Conservation (phyloP, 2,329 filamentous ascomycete genomes). For the Pyrenophora graminea region DNA sequence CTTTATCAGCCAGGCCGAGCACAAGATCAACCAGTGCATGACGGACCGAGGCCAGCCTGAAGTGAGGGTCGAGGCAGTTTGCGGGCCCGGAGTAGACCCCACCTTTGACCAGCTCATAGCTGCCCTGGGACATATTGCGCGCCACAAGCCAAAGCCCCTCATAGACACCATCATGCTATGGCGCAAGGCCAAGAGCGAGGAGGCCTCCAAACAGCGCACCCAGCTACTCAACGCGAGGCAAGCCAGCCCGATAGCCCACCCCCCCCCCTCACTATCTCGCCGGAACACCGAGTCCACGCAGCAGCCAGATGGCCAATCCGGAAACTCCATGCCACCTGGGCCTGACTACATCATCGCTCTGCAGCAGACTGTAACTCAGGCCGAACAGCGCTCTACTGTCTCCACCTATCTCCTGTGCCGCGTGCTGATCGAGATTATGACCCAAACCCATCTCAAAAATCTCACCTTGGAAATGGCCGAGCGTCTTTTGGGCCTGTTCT, state of each 20-base stretch:
- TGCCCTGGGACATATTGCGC: conserved; percentile 90
- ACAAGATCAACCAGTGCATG: conserved; percentile 89
- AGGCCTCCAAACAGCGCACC: conserved; percentile 57
- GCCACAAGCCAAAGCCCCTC: conserved; percentile 88
- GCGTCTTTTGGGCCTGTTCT: conserved; percentile 92
- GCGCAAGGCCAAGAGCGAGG: conserved; percentile 94
- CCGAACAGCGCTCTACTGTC: conserved; percentile 87
- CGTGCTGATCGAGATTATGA: conserved; percentile 90
- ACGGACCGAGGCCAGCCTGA: conserved; percentile 78
- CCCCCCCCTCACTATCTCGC: conserved; percentile 35
- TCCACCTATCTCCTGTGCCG: conserved; percentile 96
- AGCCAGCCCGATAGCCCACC: conserved; percentile 29
- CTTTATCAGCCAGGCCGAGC: conserved; percentile 96
- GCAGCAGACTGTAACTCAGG: conserved; percentile 75
- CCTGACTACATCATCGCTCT: conserved; percentile 48
- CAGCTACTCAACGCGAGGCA: conserved; percentile 41
- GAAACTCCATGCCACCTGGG: conserved; percentile 31
- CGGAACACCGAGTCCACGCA: conserved; percentile 45
- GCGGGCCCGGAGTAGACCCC: conserved; percentile 84
- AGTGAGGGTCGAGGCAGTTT: conserved; percentile 84
- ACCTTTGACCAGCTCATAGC: conserved; percentile 93
- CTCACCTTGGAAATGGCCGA: conserved; percentile 92
- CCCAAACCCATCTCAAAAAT: conserved; percentile 79
- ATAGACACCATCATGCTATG: conserved; percentile 98
- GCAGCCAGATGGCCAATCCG: conserved; percentile 29